Evolutionary conservation across 768 basidiomycete species (phyloP), one percentile per base, ranked within the genome.

Genomic region (Amanita muscaria): DNA sequence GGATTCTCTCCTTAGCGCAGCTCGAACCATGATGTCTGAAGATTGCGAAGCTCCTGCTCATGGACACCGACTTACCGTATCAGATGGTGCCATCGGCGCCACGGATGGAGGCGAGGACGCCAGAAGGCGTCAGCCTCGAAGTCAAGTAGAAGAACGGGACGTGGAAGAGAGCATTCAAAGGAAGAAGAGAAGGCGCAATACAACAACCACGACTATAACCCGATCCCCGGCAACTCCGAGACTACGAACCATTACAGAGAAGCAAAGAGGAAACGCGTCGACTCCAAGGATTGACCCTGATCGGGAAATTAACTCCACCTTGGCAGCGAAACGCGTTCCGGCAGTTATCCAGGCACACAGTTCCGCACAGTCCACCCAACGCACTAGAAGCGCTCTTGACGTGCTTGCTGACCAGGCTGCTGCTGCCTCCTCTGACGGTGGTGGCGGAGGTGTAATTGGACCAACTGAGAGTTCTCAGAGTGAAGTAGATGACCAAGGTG

Each of bases 391-490:
- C 48, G 83, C 79, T 5, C 62, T 87, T 53, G 82, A 87, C 53
- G 81, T 87, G 6, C 63, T 86, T 25, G 84, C 83, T 1, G 82
- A 84, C 51, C 81, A 85, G 56, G 81, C 84, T 3, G 79, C 79
- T 6, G 75, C 63, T 12, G 73, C 59, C 10, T 74, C 59, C 59
- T 65, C 58, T 56, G 68, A 51, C 49, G 66, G 54, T 60, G 65
- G 58, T 56, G 68, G 52, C 49, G 66, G 54, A 56, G 4, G 5
- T 24, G 5, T n/a, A 36, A 10, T 22, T 23, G 23, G 33, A 16
- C 9, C n/a, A n/a, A n/a, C n/a, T n/a, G n/a, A n/a, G n/a, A 24
- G 16, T 31, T 23, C 18, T 6, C 24, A 36, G 11, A 22, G 2
- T 24, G 43, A 36, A 18, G 19, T n/a, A 19, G 9, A 16, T 10